Conservation (phyloP, 176 grass and related monocot genomes). For the Pontederia crassipes region DNA sequence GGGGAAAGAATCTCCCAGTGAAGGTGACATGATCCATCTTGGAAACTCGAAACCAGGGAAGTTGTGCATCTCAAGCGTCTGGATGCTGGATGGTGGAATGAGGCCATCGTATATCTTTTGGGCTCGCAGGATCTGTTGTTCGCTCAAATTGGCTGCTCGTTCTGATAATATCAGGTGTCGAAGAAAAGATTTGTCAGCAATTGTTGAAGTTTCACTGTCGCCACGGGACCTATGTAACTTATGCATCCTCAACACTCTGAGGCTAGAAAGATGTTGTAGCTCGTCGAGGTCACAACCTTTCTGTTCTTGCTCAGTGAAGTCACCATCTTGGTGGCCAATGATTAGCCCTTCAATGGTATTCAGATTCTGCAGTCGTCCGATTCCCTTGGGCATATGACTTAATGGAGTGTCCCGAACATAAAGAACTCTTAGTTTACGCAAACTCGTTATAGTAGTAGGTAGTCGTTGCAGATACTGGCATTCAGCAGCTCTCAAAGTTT, state of each 20-base stretch:
- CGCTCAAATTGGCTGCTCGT: background rate
- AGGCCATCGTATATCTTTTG: constrained; percentile 69
- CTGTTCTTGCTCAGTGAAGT: background rate
- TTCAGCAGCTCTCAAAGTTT: constrained; percentile 6
- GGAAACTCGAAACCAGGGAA: too few species aligned
- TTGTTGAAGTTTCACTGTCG: constrained; percentile 32
- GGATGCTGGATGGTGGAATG: constrained; percentile 38
- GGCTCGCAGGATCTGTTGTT: constrained; percentile 21
- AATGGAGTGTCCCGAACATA: background rate
- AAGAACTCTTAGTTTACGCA: constrained; percentile 23
- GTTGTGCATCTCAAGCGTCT: background rate
- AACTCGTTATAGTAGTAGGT: constrained; percentile 4
- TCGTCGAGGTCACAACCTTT: constrained; percentile 13
- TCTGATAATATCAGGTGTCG: constrained; percentile 36
- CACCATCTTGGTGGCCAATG: constrained; percentile 25
- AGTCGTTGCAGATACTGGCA: constrained; percentile 14
- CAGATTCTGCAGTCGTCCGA: constrained; percentile 1
- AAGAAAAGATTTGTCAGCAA: constrained; percentile 55
- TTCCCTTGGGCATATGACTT: constrained; percentile 17
- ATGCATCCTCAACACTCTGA: constrained; percentile 57
- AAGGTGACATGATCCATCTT: too few species aligned
- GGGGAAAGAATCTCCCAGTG: too few species aligned
- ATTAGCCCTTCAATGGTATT: constrained; percentile 9
- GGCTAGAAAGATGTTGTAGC: constrained; percentile 40
- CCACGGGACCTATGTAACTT: constrained; percentile 31